Base-by-base conservation (phyloP, 2,329 filamentous ascomycete species). In the Aspergillus aculeatus region DNA sequence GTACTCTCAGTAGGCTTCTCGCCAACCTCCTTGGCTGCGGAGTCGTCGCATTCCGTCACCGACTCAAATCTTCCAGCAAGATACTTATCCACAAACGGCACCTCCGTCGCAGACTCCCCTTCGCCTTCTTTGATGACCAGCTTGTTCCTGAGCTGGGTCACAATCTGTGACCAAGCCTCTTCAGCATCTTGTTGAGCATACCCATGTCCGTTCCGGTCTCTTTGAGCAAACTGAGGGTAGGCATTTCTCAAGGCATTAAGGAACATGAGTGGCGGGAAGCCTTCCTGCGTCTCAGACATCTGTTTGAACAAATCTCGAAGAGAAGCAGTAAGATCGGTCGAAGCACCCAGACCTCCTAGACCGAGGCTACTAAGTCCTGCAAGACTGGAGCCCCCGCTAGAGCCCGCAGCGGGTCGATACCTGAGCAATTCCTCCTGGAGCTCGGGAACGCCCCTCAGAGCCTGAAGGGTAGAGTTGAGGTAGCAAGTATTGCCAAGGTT, bases 401-500 rank as follows among this genome's bases (percentile, higher is more conserved):
- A 70, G 61, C 59, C 68, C 60, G 60, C 76, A 73, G 69, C 71
- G 47, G 75, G 68, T 50, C 70, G 83, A 68, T 91, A 96, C 51
- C 83, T 86, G 61, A 81, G 73, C 50, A 99, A 83, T 67, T 91
- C 86, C 38, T 91, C 83, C 71, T 96, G 92, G 38, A 99, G 85
- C 79, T 99, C 95, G 9, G 95, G 95, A 61, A 99, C 92, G 56
- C 89, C 84, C 63, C 91, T 88, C 66, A 99, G 81, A 4, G 92
- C 89, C 76, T 99, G 96, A n/a, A 99, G 83, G 0, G 94, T 96
- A 53, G 95, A 95, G 82, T 99, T 99, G 71, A 98, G 87, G 75
- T 99, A 99, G 81, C 95, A 99, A 4, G 96, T 99, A 77, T 99
- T 99, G 68, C 96, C 95, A 62, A 97, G 81, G 72, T 99, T 99